Conservation (phyloP, 225 moss, liverwort and hornwort species). For the Asterella californica region DNA sequence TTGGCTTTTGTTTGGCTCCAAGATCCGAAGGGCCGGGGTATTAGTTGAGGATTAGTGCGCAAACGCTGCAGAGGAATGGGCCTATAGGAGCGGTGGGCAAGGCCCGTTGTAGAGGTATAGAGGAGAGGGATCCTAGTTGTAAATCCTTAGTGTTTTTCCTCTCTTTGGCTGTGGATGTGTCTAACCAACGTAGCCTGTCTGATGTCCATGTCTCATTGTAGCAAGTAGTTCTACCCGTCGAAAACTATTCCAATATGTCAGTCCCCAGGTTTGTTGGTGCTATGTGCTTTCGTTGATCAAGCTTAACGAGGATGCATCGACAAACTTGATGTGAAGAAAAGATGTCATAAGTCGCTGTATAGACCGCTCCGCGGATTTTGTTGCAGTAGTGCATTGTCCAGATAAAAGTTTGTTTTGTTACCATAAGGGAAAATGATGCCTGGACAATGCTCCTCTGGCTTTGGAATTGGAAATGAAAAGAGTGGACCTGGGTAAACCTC, state of each 20-base stretch:
- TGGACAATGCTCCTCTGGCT: constrained; percentile 7
- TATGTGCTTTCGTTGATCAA: not conserved
- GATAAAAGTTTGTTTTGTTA: constrained; percentile 7
- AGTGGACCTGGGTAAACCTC: not conserved
- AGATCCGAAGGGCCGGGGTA: not conserved
- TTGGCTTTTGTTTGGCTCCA: not conserved
- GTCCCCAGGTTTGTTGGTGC: not conserved
- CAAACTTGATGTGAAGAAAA: not conserved
- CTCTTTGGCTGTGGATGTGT: not conserved
- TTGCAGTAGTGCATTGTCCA: not conserved
- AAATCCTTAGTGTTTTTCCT: not conserved
- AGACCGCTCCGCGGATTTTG: not conserved
- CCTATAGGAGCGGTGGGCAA: not conserved
- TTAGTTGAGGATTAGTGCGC: not conserved
- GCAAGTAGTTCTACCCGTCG: constrained; percentile 14
- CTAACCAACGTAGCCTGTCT: not conserved
- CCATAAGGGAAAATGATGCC: constrained; percentile 4
- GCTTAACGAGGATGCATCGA: not conserved
- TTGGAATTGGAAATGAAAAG: not conserved
- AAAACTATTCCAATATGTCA: constrained; percentile 7
- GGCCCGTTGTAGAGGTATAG: not conserved
- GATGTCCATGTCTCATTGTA: not conserved
- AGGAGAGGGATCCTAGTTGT: constrained; percentile 11
- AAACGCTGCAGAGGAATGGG: not conserved
- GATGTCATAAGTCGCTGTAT: constrained; percentile 11